phyloP scores from a whole-genome alignment of 495 filamentous ascomycete genomes.

The Endocarpon pusillum region DNA sequence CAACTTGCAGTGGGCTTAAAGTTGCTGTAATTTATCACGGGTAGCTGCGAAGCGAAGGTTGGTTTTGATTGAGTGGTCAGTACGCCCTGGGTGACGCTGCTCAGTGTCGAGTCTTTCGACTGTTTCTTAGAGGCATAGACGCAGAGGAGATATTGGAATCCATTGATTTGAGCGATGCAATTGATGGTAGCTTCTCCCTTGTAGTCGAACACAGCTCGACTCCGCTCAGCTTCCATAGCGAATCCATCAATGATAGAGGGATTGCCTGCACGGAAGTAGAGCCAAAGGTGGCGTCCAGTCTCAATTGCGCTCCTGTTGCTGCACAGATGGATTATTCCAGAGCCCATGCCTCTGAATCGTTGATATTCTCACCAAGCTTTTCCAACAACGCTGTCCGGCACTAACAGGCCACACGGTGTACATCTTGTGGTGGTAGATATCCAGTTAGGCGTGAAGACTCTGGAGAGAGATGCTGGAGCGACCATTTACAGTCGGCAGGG shows the following conservation, averaged over 20 bases:
- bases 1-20: too few species aligned
- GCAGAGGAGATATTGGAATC: slow-evolving; percentile 28
- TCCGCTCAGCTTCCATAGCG: slow-evolving; percentile 10
- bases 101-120: slow-evolving; percentile 21
- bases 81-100: too few species aligned
- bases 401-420: slow-evolving; percentile 34
- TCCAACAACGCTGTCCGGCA: slow-evolving; percentile 11
- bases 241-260: slow-evolving; percentile 12
- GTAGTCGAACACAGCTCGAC: slow-evolving; percentile 5
- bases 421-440: slow-evolving; percentile 27
- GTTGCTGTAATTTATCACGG: too few species aligned
- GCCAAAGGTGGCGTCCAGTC: slow-evolving; percentile 11
- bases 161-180: slow-evolving; percentile 17
- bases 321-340: slow-evolving; percentile 26
- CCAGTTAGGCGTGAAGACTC: neutral
- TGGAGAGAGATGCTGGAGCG: neutral
- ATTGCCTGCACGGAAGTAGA: slow-evolving; percentile 7
- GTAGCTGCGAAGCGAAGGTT: too few species aligned
- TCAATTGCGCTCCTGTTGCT: slow-evolving; percentile 27
- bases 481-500: too few species aligned
- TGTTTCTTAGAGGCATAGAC: slow-evolving; percentile 22
- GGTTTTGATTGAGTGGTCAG: too few species aligned
- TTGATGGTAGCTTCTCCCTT: slow-evolving; percentile 10
- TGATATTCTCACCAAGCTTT: slow-evolving; percentile 12
- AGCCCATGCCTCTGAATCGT: slow-evolving; percentile 22